Evolutionary conservation across 441 rosid species (phyloP).

Genomic region (Pelargonium cotyledonis): DNA sequence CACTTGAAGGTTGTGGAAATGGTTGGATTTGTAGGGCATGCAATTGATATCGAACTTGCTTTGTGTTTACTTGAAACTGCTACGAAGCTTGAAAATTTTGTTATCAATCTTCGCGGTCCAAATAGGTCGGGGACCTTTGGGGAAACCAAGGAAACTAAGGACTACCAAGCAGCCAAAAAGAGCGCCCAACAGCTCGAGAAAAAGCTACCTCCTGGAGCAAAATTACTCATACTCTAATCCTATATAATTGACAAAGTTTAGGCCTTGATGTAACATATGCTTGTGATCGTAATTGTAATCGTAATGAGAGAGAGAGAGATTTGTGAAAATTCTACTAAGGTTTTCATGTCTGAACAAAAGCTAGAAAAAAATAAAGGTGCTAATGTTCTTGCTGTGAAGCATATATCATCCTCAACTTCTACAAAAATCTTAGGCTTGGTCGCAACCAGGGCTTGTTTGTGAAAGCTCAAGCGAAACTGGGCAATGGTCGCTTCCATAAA

Average conservation of each 20-base stretch:
- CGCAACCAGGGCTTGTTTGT: constrained; percentile 25
- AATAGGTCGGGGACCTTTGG: not conserved
- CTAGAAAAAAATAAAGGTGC: not conserved
- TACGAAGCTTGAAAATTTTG: constrained; percentile 1
- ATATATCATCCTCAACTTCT: constrained; percentile 7
- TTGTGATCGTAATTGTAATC: too few relatives aligned
- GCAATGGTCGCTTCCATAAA: constrained; percentile 88
- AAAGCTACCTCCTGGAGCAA: constrained; percentile 11
- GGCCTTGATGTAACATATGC: constrained; percentile 2
- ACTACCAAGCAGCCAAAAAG: not conserved
- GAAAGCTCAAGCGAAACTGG: constrained; percentile 80
- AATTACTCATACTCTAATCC: not conserved
- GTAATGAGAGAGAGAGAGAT: not conserved
- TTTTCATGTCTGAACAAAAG: not conserved
- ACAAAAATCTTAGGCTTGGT: constrained; percentile 13
- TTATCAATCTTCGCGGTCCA: constrained; percentile 6
- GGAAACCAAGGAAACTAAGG: not conserved
- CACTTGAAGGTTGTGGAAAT: constrained; percentile 7
- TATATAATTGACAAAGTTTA: not conserved
- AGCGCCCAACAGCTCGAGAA: constrained; percentile 1
- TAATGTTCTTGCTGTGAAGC: not conserved
- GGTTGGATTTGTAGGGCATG: constrained; percentile 9
- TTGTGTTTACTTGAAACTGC: constrained; percentile 11
- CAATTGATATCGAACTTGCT: constrained; percentile 9
- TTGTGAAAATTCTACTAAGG: not conserved